A percentile compares a stretch with the other conserved stretches of the same genome.
Conservation (phyloP, 371 early-diverging fungal species). For the Batkoa obscura region DNA sequence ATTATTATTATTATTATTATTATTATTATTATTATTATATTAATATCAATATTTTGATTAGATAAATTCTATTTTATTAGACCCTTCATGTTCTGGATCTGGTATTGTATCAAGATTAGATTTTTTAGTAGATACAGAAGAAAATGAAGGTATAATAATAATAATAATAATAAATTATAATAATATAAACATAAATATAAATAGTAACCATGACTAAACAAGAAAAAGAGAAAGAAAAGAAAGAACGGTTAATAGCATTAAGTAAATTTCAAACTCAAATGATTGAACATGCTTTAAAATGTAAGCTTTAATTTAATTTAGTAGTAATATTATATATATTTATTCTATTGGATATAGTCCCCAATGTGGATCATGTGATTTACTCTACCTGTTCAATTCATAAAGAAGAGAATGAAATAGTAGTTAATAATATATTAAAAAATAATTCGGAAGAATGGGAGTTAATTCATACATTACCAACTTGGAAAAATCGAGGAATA, state of each 20-base stretch:
- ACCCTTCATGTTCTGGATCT: slow-evolving; percentile 97
- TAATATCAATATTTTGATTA: slow-evolving; percentile 1
- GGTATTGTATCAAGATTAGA: slow-evolving; percentile 84
- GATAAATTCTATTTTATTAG: slow-evolving; percentile 84
- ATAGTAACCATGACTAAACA: too few relatives aligned
- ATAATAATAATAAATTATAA: too few relatives aligned
- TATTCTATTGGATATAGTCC: slow-evolving; percentile 26
- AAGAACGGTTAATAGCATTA: slow-evolving; percentile 45
- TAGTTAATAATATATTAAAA: slow-evolving; percentile 45
- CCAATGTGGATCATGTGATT: slow-evolving; percentile 53
- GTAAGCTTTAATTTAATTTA: slow-evolving; percentile 16
- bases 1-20: slow-evolving; percentile 25
- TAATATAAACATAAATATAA: too few relatives aligned
- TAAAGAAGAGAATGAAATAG: slow-evolving; percentile 89
- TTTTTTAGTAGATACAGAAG: slow-evolving; percentile 39
- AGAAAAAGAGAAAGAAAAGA: background rate
- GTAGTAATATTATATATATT: background rate
- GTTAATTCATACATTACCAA: slow-evolving; percentile 37
- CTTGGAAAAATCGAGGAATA: slow-evolving; percentile 55
- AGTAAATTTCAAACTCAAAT: slow-evolving; percentile 52
- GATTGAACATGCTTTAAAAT: slow-evolving; percentile 47
- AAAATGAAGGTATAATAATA: too few relatives aligned
- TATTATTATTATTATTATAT: background rate
- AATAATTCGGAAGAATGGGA: slow-evolving; percentile 26
- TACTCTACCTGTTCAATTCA: slow-evolving; percentile 96